phyloP scores from a whole-genome alignment of 2,329 filamentous ascomycete species.

The Penicillium sp. region DNA sequence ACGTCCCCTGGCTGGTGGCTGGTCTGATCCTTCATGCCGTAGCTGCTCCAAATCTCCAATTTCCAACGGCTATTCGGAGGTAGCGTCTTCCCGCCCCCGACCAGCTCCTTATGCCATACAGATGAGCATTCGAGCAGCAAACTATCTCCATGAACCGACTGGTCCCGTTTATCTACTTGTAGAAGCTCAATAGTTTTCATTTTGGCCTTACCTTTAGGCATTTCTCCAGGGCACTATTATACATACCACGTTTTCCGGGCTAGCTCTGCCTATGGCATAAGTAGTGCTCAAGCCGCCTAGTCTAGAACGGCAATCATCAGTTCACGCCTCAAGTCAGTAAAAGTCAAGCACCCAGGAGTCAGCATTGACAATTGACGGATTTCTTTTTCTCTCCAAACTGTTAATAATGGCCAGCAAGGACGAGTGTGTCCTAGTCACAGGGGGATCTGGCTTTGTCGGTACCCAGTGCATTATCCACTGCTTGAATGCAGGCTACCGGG shows the following conservation, averaged over 20 bases:
- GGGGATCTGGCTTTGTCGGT: slow-evolving; percentile 13
- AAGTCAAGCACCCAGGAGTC: not conserved
- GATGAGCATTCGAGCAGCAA: not conserved
- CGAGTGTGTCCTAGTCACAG: slow-evolving; percentile 7
- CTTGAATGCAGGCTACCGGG: slow-evolving; percentile 7
- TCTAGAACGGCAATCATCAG: not conserved
- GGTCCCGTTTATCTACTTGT: not conserved
- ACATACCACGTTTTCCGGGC: not conserved
- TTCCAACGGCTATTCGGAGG: not conserved
- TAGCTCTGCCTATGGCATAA: not conserved
- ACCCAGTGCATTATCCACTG: slow-evolving; percentile 8
- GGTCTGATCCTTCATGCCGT: not conserved
- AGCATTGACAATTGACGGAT: not conserved
- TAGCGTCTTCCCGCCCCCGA: not conserved
- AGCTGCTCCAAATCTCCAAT: too few relatives aligned
- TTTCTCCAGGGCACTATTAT: not conserved
- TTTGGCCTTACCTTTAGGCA: not conserved
- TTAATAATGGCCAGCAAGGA: slow-evolving; percentile 1
- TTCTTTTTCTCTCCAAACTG: not conserved
- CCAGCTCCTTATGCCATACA: not conserved
- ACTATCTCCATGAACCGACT: not conserved
- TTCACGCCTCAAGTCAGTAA: not conserved
- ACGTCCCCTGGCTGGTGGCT: not conserved
- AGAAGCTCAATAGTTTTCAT: not conserved
- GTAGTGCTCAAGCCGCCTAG: not conserved